Evolutionary conservation across 176 grass and related monocot species (phyloP), one percentile per base, ranked within the genome.

Genomic region (Bonia amplexicaulis): DNA sequence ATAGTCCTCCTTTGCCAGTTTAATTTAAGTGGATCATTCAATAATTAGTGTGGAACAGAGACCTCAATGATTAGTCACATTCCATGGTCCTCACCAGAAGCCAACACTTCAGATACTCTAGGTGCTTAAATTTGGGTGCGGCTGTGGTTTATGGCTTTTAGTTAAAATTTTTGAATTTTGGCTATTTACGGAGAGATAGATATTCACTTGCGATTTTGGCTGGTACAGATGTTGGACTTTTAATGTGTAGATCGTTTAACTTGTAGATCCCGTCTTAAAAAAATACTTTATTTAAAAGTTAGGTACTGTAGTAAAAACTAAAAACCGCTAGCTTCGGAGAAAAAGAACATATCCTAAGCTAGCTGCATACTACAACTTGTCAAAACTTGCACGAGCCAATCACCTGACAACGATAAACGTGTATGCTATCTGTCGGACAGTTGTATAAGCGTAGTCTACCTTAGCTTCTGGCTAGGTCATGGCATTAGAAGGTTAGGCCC

Each of bases 401-500:
- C 59, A 68, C 40, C 51, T 68, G 49, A 74, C 40, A 79, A 17
- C 4, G 40, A 82, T 76, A 35, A 65, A 65, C 23, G 76, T 42
- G 23, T 20, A 47, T 58, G 37, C 51, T 53, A 22, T 10, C 22
- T 6, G 53, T 6, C 23, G 0, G 68, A 61, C 68, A 69, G 49
- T 23, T 69, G 35, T 39, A 5, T 40, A 19, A 54, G 31, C 0
- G 29, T 58, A 16, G 26, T 41, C 74, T 44, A 17, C n/a, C n/a
- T 22, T 59, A 5, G 40, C n/a, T 67, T 20, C 26, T 40, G 35
- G 62, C 4, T 49, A 20, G 66, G 39, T 54, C 12, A 80, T 63
- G 10, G 31, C 76, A 77, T 77, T 54, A 77, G 63, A 86, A 82
- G 54, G 78, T 82, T 86, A 90, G 88, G 74, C 59, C 57, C 60